Evolutionary conservation across 139 green algal species (phyloP).

Genomic region (Picochlorum sp.): DNA sequence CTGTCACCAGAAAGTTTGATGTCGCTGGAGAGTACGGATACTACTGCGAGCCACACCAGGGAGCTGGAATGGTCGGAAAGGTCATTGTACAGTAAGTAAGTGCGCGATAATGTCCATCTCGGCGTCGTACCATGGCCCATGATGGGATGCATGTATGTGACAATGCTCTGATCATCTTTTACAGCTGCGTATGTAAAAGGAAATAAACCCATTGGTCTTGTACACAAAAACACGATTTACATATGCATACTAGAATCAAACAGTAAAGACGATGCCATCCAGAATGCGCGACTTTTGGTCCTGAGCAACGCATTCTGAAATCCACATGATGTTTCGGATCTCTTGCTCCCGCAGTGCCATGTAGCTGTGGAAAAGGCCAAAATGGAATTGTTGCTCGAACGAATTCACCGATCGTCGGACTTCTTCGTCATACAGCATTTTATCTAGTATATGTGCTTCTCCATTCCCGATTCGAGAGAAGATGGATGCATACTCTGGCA

Average conservation of each 20-base stretch:
- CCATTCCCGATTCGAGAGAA: slow-evolving; percentile 80
- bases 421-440: slow-evolving; percentile 93
- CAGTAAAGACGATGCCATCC: slow-evolving; percentile 55
- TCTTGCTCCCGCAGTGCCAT: slow-evolving; percentile 87
- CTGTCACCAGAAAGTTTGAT: slow-evolving; percentile 58
- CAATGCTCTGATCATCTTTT: background rate
- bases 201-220: too few species aligned
- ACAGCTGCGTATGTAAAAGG: too few species aligned
- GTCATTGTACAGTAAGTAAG: slow-evolving; percentile 17
- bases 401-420: slow-evolving; percentile 55
- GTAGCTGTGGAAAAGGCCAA: slow-evolving; percentile 82
- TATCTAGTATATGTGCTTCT: slow-evolving; percentile 89
- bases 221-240: too few species aligned
- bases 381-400: slow-evolving; percentile 95
- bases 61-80: slow-evolving; percentile 71
- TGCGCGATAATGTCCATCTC: background rate
- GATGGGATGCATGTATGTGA: background rate
- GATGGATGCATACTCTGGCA: slow-evolving; percentile 69
- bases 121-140: background rate
- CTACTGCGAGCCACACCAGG: slow-evolving; percentile 96
- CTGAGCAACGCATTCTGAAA: slow-evolving; percentile 87
- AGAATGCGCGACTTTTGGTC: slow-evolving; percentile 78
- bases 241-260: slow-evolving; percentile 17
- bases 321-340: slow-evolving; percentile 94
- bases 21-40: slow-evolving; percentile 71